These are phyloP conservation scores for Cucurbita pepo DNA, from an alignment of 306 rosid species.

Conservation along the genomic window DNA sequence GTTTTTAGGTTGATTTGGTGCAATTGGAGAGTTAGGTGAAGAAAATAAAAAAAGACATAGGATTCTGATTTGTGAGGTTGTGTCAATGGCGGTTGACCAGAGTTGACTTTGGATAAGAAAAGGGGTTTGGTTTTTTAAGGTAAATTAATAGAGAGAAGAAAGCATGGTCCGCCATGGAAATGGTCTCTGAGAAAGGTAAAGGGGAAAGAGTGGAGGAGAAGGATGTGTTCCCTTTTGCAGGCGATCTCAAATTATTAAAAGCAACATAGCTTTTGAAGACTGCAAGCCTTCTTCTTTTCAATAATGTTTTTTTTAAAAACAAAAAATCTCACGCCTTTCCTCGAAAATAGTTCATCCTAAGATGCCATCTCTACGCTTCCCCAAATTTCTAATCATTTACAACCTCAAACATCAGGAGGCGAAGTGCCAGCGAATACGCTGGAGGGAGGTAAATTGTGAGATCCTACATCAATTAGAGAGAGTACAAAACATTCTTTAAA, in stretches of 20 bases:
- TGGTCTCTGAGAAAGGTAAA: not conserved
- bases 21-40: not conserved
- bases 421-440: too few relatives aligned
- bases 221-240: not conserved
- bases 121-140: not conserved
- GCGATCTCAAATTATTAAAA: not conserved
- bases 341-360: not conserved
- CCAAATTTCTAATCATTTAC: not conserved
- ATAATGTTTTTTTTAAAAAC: not conserved
- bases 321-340: not conserved
- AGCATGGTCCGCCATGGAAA: not conserved
- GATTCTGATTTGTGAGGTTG: not conserved
- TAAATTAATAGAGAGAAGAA: not conserved
- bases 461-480: too few relatives aligned
- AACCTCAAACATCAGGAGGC: too few relatives aligned
- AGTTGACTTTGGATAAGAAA: not conserved
- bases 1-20: not conserved
- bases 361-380: not conserved
- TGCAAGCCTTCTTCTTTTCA: not conserved
- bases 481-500: too few relatives aligned
- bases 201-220: not conserved
- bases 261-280: not conserved
- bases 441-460: too few relatives aligned
- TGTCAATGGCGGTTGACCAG: not conserved
- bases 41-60: not conserved